phyloP scores from a whole-genome alignment of 1,284 basidiomycete genomes.

The Fomitopsis pinicola region DNA sequence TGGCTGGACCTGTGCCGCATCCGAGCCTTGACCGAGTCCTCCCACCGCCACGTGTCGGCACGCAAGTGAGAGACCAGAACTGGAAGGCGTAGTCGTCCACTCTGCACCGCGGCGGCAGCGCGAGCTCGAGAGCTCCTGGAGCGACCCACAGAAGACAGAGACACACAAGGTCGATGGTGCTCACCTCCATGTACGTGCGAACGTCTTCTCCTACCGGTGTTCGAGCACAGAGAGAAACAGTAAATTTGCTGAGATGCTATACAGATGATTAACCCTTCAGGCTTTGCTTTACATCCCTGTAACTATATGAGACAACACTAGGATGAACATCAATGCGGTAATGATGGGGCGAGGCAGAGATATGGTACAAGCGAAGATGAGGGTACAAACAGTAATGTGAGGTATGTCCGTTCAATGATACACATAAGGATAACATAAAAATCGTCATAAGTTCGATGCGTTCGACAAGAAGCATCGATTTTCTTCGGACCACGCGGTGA shows the following conservation, averaged over 20 bases:
- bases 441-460: background rate
- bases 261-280: background rate
- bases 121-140: background rate
- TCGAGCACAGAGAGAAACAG: background rate
- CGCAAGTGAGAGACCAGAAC: background rate
- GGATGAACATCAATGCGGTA: background rate
- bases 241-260: background rate
- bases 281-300: background rate
- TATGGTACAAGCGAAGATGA: background rate
- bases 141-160: background rate
- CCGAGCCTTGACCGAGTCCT: too few species aligned
- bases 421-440: background rate
- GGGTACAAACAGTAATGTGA: background rate
- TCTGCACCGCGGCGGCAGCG: too few species aligned
- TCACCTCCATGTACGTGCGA: too few species aligned
- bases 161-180: too few species aligned
- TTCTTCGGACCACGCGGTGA: background rate
- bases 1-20: too few species aligned
- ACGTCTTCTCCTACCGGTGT: too few species aligned
- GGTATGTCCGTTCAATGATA: background rate
- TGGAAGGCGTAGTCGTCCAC: background rate
- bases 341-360: background rate
- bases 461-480: background rate
- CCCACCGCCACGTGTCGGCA: background rate
- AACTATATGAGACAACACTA: background rate